Base-by-base conservation (phyloP, 257 asterid species). In the Solanum pimpinellifolium region DNA sequence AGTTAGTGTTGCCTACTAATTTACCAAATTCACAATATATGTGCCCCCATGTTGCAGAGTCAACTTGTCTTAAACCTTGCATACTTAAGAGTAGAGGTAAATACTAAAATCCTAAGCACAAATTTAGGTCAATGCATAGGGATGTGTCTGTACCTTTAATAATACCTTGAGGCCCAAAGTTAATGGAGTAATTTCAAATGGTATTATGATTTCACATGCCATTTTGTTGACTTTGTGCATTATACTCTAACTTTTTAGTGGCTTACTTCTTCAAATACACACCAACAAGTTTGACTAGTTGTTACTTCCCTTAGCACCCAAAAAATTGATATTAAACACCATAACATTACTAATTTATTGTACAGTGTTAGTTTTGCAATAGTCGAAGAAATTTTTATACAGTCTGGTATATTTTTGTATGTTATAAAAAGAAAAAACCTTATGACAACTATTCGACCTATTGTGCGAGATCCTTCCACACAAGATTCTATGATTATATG, bases 181-280 rank as follows among this genome's bases (percentile, higher is more conserved):
- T 39, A 90, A 73, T 82, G 37, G 84, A 74, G 84, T 73, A 37
- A 72, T 86, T 88, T 90, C 86, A 88, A 90, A 87, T 88, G 91
- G 25, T 81, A 88, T 90, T 72, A 87, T 88, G 87, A 90, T 85
- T 49, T 80, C 74, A 29, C 75, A 88, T 90, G 89, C 86, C 92
- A 87, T 89, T 31, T 85, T 31, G 76, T 91, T 91, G 92, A 90
- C 93, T 76, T 88, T 88, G 18, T 87, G 87, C 87, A 78, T 6
- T 37, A 37, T 37, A 37, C 6, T 37, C 1, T 87, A 70, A 70
- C 92, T 84, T 89, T 91, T 77, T 5, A 47, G 74, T 66, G 89
- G 77, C 91, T 56, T 83, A 11, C 49, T 35, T 31, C 89, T 90
- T 37, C 78, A 70, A 52, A 86, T 69, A 21, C 86, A 82, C 88